phyloP scores from a whole-genome alignment of 768 basidiomycete genomes.

The Termitomyces bulborhizus region DNA sequence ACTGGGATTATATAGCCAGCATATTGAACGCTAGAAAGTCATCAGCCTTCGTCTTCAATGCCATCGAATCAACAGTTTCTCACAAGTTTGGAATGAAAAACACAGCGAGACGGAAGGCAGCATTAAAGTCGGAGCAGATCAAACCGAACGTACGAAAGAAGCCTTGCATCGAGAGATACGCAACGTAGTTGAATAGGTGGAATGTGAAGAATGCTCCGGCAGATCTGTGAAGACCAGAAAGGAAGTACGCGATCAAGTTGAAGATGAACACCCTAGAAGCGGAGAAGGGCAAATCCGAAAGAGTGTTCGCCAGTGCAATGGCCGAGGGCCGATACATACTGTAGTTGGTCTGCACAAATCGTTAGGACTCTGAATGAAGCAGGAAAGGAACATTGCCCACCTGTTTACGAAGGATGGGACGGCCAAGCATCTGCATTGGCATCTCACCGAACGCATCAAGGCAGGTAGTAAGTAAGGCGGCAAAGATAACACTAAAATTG shows the following conservation, averaged over 20 bases:
- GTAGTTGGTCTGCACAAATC: conserved; percentile 38
- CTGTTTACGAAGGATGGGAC: conserved; percentile 70
- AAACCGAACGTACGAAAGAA: conserved; percentile 77
- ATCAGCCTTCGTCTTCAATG: background rate
- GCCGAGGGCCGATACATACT: conserved; percentile 65
- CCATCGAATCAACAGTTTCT: conserved; percentile 10
- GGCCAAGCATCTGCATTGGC: conserved; percentile 73
- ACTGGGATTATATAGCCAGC: conserved; percentile 66
- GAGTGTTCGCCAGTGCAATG: conserved; percentile 56
- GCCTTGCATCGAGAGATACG: conserved; percentile 71
- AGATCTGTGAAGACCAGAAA: conserved; percentile 42
- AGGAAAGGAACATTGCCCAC: conserved; percentile 13
- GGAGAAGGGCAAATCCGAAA: conserved; percentile 68
- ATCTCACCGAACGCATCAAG: conserved; percentile 75
- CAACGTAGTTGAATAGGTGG: conserved; percentile 59
- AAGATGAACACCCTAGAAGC: conserved; percentile 51
- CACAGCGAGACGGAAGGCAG: conserved; percentile 44
- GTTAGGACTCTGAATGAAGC: background rate
- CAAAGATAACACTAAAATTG: conserved; percentile 54
- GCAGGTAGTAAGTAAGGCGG: conserved; percentile 57
- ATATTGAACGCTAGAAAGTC: conserved; percentile 44
- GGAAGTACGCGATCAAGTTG: conserved; percentile 66
- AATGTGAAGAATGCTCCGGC: conserved; percentile 46
- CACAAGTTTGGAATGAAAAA: conserved; percentile 75
- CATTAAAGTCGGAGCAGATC: conserved; percentile 39